These are phyloP conservation scores for Hydrangea macrophylla DNA, from an alignment of 148 eudicot genomes.

Conservation along the genomic window DNA sequence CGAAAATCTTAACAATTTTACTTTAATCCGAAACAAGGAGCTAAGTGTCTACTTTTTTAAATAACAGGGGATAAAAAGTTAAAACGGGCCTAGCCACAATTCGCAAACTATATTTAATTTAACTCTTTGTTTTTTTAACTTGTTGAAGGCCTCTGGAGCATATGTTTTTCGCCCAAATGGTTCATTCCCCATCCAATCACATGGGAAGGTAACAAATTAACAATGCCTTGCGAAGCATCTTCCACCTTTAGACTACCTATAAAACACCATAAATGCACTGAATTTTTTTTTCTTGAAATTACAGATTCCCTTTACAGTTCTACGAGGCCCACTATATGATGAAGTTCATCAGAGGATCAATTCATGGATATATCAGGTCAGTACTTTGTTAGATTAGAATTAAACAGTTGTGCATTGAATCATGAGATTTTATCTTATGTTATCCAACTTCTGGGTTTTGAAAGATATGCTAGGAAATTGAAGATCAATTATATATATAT, in stretches of 20 bases:
- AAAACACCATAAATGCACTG: slow-evolving; percentile 2
- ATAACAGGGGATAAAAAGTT: too few relatives aligned
- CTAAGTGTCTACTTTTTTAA: too few relatives aligned
- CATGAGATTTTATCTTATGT: not conserved
- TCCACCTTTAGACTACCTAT: not conserved
- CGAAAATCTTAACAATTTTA: too few relatives aligned
- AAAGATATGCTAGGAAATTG: not conserved
- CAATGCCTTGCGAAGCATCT: not conserved
- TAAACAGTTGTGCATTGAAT: not conserved
- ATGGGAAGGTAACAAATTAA: slow-evolving; percentile 60
- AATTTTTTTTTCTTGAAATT: slow-evolving; percentile 18
- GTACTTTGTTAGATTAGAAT: slow-evolving; percentile 2
- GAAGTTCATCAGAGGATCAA: slow-evolving; percentile 87
- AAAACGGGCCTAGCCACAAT: too few relatives aligned
- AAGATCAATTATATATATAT: too few relatives aligned
- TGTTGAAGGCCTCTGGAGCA: slow-evolving; percentile 81
- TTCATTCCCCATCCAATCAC: slow-evolving; percentile 37
- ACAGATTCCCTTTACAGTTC: slow-evolving; percentile 59
- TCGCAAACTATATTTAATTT: too few relatives aligned
- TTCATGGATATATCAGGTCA: slow-evolving; percentile 92
- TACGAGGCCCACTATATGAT: slow-evolving; percentile 75
- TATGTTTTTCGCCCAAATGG: slow-evolving; percentile 92
- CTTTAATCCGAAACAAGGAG: too few relatives aligned
- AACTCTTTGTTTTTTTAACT: slow-evolving; percentile 9
- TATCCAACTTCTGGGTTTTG: not conserved